These are phyloP conservation scores for Neurospora sp. DNA, from an alignment of 495 filamentous ascomycete species.

Conservation along the genomic window DNA sequence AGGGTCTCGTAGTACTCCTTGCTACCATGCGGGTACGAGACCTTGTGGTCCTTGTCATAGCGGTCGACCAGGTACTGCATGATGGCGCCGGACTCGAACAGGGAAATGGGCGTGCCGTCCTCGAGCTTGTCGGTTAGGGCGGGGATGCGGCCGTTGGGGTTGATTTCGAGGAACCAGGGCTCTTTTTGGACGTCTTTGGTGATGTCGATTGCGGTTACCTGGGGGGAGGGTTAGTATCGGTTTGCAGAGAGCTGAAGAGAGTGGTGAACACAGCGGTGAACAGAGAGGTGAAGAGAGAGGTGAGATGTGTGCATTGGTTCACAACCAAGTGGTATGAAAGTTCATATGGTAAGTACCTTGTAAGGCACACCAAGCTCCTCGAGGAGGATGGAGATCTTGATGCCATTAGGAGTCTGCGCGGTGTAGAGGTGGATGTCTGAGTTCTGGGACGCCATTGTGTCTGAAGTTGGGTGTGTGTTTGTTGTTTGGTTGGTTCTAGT, in stretches of 20 bases:
- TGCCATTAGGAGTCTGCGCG: conserved; percentile 58
- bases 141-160: conserved; percentile 94
- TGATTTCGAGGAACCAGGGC: conserved; percentile 80
- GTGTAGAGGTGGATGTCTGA: conserved; percentile 42
- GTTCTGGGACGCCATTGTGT: conserved; percentile 14
- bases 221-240: not conserved
- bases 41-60: conserved; percentile 73
- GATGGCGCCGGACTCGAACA: conserved; percentile 82
- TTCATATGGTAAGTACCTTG: conserved; percentile 18
- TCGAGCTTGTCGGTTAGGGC: conserved; percentile 68
- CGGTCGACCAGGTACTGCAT: conserved; percentile 74
- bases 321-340: not conserved
- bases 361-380: conserved; percentile 75
- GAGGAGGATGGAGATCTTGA: conserved; percentile 80
- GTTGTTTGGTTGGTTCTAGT: not conserved
- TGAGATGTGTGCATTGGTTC: not conserved
- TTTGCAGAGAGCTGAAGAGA: not conserved
- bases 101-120: conserved; percentile 60
- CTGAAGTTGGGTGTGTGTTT: not conserved
- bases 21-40: conserved; percentile 66
- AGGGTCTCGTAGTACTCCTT: conserved; percentile 69
- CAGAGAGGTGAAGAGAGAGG: not conserved
- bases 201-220: conserved; percentile 57
- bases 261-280: not conserved
- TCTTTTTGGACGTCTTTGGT: conserved; percentile 61